Conservation (phyloP, 2,329 filamentous ascomycete species). For the Byssochlamys sp. region DNA sequence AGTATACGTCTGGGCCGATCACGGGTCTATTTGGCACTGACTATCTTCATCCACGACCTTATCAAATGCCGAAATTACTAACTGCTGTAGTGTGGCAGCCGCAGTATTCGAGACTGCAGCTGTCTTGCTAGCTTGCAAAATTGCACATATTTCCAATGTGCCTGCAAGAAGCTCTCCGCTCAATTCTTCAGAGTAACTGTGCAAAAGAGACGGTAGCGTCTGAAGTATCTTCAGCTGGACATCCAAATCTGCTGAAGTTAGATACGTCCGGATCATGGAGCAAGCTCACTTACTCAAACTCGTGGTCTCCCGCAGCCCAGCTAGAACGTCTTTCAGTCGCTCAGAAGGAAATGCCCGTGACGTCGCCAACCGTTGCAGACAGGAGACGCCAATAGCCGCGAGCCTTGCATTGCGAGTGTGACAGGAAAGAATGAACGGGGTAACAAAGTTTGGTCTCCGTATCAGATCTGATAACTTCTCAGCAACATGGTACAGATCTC, state of each 20-base stretch:
- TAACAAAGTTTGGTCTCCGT: constrained; percentile 71
- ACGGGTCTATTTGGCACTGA: constrained; percentile 32
- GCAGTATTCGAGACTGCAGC: constrained; percentile 90
- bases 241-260: constrained; percentile 51
- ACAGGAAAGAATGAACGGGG: constrained; percentile 89
- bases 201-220: constrained; percentile 74
- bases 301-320: constrained; percentile 76
- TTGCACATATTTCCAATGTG: constrained; percentile 81
- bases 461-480: constrained; percentile 58
- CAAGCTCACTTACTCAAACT: constrained; percentile 47
- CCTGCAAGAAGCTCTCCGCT: constrained; percentile 71
- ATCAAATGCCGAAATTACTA: constrained; percentile 86
- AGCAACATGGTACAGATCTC: constrained; percentile 10
- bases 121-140: constrained; percentile 83
- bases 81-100: constrained; percentile 87
- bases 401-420: constrained; percentile 83
- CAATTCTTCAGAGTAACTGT: constrained; percentile 78
- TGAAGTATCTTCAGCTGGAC: constrained; percentile 94
- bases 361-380: constrained; percentile 79
- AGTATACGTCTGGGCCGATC: neutral
- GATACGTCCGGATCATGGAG: constrained; percentile 14
- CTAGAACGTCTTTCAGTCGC: constrained; percentile 74
- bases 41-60: constrained; percentile 76
- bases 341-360: constrained; percentile 68
- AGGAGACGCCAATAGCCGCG: constrained; percentile 75